phyloP scores from a whole-genome alignment of 768 basidiomycete species.

The Epithele typhae region DNA sequence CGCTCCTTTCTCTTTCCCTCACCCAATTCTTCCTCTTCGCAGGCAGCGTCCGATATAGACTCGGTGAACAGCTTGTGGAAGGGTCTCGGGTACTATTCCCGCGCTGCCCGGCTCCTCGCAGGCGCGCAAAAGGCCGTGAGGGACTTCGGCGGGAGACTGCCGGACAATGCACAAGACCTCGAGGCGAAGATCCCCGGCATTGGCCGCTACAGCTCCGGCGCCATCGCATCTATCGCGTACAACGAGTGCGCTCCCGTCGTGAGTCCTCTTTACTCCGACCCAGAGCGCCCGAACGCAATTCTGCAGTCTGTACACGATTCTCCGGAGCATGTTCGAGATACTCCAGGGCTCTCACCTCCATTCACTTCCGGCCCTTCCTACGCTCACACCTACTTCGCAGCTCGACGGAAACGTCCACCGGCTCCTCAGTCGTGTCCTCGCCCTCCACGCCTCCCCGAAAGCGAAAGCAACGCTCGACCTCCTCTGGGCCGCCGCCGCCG shows the following conservation, averaged over 20 bases:
- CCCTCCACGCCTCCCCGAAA: slow-evolving; percentile 79
- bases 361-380: background rate
- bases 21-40: background rate
- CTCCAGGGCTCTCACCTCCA: background rate
- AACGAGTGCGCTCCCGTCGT: slow-evolving; percentile 82
- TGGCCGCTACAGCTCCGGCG: slow-evolving; percentile 85
- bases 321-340: background rate
- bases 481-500: slow-evolving; percentile 76
- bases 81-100: slow-evolving; percentile 87
- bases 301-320: no score
- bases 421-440: slow-evolving; percentile 78
- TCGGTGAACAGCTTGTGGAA: slow-evolving; percentile 89
- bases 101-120: slow-evolving; percentile 73
- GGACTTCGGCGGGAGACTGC: slow-evolving; percentile 65
- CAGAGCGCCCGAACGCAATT: no score
- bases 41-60: slow-evolving; percentile 73
- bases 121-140: slow-evolving; percentile 80
- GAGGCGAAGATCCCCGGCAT: slow-evolving; percentile 83
- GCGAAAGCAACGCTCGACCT: slow-evolving; percentile 71
- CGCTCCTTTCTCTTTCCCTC: background rate
- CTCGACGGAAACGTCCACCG: slow-evolving; percentile 90
- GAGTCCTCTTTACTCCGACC: slow-evolving; percentile 33
- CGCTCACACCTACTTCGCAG: slow-evolving; percentile 32
- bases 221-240: slow-evolving; percentile 85
- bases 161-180: slow-evolving; percentile 75